Base-by-base conservation (phyloP, 225 moss, liverwort and hornwort genomes). In the Thuidium tamariscinum region DNA sequence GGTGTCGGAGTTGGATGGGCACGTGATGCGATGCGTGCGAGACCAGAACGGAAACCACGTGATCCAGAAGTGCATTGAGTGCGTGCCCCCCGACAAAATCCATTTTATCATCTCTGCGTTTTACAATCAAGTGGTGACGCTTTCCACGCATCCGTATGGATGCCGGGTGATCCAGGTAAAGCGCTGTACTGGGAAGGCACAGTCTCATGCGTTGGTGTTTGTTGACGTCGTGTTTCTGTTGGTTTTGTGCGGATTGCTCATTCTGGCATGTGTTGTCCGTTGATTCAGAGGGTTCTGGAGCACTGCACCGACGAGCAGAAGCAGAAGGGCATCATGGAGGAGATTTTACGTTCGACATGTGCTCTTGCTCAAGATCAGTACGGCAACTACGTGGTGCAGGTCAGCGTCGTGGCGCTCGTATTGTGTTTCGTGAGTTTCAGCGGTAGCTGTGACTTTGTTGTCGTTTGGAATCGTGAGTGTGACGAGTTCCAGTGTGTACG, bases 41-140 rank as follows among this genome's bases (percentile, higher is more conserved):
- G 97, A 97, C 67, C 97, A 97, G 87, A 96, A 97, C 83, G 97
- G 97, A 8, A 97, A 97, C 69, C 97, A 97, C 84, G 97, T 97
- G 87, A 95, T 97, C 70, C 96, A 97, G 92, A 96, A 97, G 89
- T 97, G 97, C 79, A 97, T 96, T 59, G 97, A 97, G 88, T 94
- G 96, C 81, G 96, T 97, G 55, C 96, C 96, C 9, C 93, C 95
- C 9, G 96, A 95, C 61, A 96, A 95, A 72, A 97, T 97, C 61
- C 95, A 97, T 78, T 97, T 97, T 27, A 97, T 97, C 70, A 97
- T 97, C 89, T 97, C 96, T 74, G 94, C 97, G 60, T 97, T 97
- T 84, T 95, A 97, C 88, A 94, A 93, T 65, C 95, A 97, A 91
- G 97, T 97, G 85, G 93, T 97, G 84, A 92, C 94, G 80, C 92